Evolutionary conservation across 768 basidiomycete genomes (phyloP).

Genomic region (Albatrellus ellisii): DNA sequence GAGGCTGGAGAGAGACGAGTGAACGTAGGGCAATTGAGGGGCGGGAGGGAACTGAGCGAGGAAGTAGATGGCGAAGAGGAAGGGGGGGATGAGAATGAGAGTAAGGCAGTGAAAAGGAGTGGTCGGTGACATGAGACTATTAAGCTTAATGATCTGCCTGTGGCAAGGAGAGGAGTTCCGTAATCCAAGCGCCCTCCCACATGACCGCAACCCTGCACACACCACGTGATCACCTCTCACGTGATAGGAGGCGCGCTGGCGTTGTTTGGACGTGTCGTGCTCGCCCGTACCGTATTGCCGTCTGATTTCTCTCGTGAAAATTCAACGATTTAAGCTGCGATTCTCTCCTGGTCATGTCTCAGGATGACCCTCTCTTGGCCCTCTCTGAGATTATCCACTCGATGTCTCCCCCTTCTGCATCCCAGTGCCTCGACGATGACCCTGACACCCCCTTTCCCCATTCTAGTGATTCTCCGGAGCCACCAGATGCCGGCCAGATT

Average conservation of each 20-base stretch:
- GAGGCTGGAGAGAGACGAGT: conserved; percentile 49
- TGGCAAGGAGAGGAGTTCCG: not conserved
- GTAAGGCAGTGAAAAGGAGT: conserved; percentile 27
- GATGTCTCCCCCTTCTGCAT: conserved; percentile 36
- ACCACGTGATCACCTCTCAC: conserved; percentile 20
- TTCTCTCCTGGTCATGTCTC: conserved; percentile 17
- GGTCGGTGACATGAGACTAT: too few species aligned
- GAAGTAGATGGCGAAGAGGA: conserved; percentile 47
- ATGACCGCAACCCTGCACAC: conserved; percentile 13
- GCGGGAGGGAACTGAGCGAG: conserved; percentile 54
- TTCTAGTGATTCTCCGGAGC: conserved; percentile 22
- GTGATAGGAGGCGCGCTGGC: conserved; percentile 16
- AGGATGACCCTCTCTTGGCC: conserved; percentile 28
- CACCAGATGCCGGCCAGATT: conserved; percentile 34
- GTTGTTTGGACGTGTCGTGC: conserved; percentile 21
- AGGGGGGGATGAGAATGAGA: conserved; percentile 44
- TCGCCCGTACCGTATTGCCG: conserved; percentile 7
- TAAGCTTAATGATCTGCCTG: too few species aligned
- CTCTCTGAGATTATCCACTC: conserved; percentile 44
- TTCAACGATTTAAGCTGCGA: conserved; percentile 1
- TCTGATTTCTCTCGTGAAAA: conserved; percentile 6
- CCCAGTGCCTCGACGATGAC: conserved; percentile 18
- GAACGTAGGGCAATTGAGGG: conserved; percentile 33
- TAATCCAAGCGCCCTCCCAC: not conserved
- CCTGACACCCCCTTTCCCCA: conserved; percentile 10